Evolutionary conservation across 164 flowering plant genomes (phyloP), one percentile per base, ranked within the genome.

Genomic region (Chimonanthus salicifolius): DNA sequence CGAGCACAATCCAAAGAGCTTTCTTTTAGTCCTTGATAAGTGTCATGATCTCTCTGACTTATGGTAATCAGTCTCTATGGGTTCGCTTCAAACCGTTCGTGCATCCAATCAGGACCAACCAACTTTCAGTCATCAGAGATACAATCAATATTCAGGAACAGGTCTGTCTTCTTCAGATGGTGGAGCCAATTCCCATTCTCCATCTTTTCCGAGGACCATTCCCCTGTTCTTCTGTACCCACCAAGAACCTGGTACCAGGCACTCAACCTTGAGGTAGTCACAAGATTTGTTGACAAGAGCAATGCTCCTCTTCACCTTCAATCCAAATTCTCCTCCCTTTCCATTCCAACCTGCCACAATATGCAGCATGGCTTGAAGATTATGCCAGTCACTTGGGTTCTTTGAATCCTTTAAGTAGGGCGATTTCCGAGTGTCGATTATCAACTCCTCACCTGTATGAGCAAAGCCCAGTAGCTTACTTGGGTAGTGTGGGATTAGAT

Each of bases 181-280:
- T 3, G 84, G 65, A 10, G 81, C 84, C 79, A 84, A 9, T 10
- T 68, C 74, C 98, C 98, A 93, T 13, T 91, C 92, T 2, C 94
- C 97, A 75, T 86, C 83, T 69, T 83, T 84, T 21, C 74, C 75
- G 48, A 78, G 71, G 44, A 84, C 86, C 88, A 94, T 78, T 50
- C 98, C 95, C 77, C 82, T 94, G 83, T 94, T 94, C 88, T 86
- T 91, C 89, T 88, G 92, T 58, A 89, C 83, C 95, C 98, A 94
- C 97, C 98, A 94, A 6, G 84, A 80, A 18, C 75, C 85, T 0
- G 97, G 97, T 49, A 93, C 84, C 82, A 84, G 67, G 46, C 65
- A 80, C 75, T 93, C 98, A 18, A 86, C 90, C 78, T 87, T 91
- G 66, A 91, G 76, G 62, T 75, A 80, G 6, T 77, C 90, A 64